Percentiles rank a stretch among this genome's conserved stretches.
Conservation (phyloP, 148 eudicot species). For the Amaranthus palmeri region DNA sequence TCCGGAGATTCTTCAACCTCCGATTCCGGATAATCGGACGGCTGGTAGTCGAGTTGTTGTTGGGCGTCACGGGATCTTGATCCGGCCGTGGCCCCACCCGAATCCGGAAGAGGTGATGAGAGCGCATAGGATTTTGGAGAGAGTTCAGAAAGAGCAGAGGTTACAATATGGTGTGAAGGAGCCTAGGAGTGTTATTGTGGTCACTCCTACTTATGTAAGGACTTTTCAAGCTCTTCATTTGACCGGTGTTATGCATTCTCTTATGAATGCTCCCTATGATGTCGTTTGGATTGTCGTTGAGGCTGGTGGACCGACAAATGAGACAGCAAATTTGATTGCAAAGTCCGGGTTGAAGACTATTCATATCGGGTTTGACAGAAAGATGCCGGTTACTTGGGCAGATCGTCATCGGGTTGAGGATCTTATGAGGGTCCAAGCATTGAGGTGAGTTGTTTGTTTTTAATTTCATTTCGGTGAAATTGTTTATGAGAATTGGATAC, state of each 20-base stretch:
- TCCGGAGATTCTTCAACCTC: conserved; percentile 18
- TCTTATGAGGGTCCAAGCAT: conserved; percentile 62
- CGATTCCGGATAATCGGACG: conserved; percentile 32
- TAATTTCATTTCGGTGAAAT: background rate
- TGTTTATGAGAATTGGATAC: background rate
- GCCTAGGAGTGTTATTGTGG: conserved; percentile 58
- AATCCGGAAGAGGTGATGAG: conserved; percentile 74
- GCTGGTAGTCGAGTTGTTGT: conserved; percentile 61
- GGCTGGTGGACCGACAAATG: conserved; percentile 74
- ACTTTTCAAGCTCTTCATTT: conserved; percentile 88
- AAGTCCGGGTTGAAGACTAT: conserved; percentile 48
- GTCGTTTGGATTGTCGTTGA: conserved; percentile 89
- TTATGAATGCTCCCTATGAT: conserved; percentile 77
- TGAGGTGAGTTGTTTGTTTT: conserved; percentile 41
- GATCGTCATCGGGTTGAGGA: conserved; percentile 64
- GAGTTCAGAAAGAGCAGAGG: conserved; percentile 90
- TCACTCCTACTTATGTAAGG: conserved; percentile 84
- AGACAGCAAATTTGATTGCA: conserved; percentile 59
- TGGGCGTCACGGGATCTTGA: conserved; percentile 83
- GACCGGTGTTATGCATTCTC: conserved; percentile 82
- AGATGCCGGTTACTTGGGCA: conserved; percentile 69
- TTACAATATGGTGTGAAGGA: conserved; percentile 71
- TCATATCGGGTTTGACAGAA: conserved; percentile 58
- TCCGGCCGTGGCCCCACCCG: conserved; percentile 99
- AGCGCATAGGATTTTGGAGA: conserved; percentile 73